Conservation (phyloP, 2,329 filamentous ascomycete genomes). For the Penicillium rolfsii region DNA sequence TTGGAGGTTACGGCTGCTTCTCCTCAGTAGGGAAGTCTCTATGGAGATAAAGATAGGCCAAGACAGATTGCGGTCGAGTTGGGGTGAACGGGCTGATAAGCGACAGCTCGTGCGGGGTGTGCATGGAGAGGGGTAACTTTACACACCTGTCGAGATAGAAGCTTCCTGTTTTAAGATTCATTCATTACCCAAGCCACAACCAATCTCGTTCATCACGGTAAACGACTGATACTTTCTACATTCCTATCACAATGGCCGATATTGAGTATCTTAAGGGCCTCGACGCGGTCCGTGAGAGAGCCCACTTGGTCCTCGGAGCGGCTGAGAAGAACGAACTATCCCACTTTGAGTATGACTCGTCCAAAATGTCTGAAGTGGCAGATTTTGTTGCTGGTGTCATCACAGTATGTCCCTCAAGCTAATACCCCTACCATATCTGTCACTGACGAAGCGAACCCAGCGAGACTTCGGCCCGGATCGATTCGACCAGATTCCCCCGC, state of each 20-base stretch:
- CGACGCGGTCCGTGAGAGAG: constrained; percentile 35
- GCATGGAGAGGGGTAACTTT: constrained; percentile 4
- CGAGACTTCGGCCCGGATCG: constrained; percentile 56
- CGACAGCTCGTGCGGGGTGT: neutral
- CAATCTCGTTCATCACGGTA: neutral
- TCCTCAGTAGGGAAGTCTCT: neutral
- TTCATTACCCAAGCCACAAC: neutral
- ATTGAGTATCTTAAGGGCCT: constrained; percentile 36
- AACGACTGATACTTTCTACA: neutral
- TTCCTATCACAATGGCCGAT: constrained; percentile 15
- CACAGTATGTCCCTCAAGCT: constrained; percentile 36
- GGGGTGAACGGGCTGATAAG: constrained; percentile 1
- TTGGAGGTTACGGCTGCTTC: neutral
- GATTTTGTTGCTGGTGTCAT: constrained; percentile 52
- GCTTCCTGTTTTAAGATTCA: neutral
- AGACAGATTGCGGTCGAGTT: neutral
- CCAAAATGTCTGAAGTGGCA: constrained; percentile 45
- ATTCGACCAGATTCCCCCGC: constrained; percentile 55
- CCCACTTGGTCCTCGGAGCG: constrained; percentile 35
- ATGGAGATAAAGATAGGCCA: neutral
- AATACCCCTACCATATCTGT: neutral
- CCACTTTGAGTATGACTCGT: constrained; percentile 49
- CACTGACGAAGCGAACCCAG: constrained; percentile 32
- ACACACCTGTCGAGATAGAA: neutral
- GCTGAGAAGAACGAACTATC: constrained; percentile 46